A percentile compares a stretch with the other conserved stretches of the same genome.
Conservation (phyloP, 768 basidiomycete genomes). For the Psilocybe sp. region DNA sequence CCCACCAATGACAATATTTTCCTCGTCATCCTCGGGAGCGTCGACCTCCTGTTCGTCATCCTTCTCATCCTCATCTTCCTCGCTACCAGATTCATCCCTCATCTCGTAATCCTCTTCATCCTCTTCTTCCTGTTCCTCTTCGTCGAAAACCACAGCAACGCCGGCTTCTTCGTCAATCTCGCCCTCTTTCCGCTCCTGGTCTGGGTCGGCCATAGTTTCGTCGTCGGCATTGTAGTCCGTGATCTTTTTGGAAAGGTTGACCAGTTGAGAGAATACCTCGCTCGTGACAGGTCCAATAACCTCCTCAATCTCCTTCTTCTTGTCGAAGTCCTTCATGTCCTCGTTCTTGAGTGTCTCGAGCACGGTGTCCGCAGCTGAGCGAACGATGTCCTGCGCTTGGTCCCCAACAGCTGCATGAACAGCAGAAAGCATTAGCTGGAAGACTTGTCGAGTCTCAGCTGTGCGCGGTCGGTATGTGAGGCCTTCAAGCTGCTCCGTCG, state of each 20-base stretch:
- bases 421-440: constrained; percentile 83
- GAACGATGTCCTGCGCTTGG: constrained; percentile 93
- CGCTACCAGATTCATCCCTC: constrained; percentile 68
- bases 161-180: constrained; percentile 95
- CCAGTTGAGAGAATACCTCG: constrained; percentile 80
- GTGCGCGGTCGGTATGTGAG: constrained; percentile 91
- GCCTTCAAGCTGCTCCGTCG: constrained; percentile 91
- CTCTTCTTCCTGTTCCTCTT: constrained; percentile 93
- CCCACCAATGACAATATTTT: constrained; percentile 79
- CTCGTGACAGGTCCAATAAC: constrained; percentile 62
- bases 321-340: constrained; percentile 91
- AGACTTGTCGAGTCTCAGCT: constrained; percentile 91
- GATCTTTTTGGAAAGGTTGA: constrained; percentile 88
- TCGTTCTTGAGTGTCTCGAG: constrained; percentile 89
- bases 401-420: constrained; percentile 87
- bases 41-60: not conserved
- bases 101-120: constrained; percentile 90
- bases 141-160: constrained; percentile 97
- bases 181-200: constrained; percentile 76
- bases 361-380: constrained; percentile 91
- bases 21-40: constrained; percentile 44
- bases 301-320: constrained; percentile 90
- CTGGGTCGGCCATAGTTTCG: constrained; percentile 73
- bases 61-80: constrained; percentile 3
- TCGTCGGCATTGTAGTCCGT: constrained; percentile 94